Base-by-base conservation (phyloP, 768 basidiomycete genomes). In the Hypholoma fasciculare region DNA sequence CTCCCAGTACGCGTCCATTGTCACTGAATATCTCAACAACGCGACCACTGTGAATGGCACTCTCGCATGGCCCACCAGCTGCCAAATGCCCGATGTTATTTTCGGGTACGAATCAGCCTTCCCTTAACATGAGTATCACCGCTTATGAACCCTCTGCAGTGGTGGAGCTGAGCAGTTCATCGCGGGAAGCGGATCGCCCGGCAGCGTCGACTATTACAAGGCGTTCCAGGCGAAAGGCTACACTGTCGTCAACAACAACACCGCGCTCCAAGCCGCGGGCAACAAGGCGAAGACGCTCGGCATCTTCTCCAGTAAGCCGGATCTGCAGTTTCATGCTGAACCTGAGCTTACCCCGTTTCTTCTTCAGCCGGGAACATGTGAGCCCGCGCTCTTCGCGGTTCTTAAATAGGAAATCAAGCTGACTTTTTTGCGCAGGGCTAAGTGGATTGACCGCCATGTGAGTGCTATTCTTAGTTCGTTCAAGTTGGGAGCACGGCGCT, bases 131-230 rank as follows among this genome's bases (percentile, higher is more conserved):
- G 4, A 23, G 23, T 16, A 40, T 26, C 36, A 42, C 12, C 8
- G 23, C 42, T 14, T n/a, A 58, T 39, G 57, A 20, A 40, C 11
- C 52, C n/a, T 11, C 42, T 30, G 7, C 60, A 77, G 76, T 54
- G 77, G 76, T 40, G 78, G 78, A 38, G 78, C 78, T 19, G 77
- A 79, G 60, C 71, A 76, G 49, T 79, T 79, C 59, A 71, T 79
- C 44, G 63, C 76, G 16, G 76, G 76, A 12, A 54, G 58, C 23
- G 68, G 68, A 2, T 78, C 78, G 0, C 75, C 73, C 49, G 72
- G 75, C 27, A 74, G 76, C 12, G 67, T 68, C 14, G 74, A 78
- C 50, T 78, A 73, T 58, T 79, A 79, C 64, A 72, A 76, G 62
- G 75, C 72, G 2, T 79, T 76, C 69, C 60, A 69, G 51, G 60